Evolutionary conservation across 2,329 filamentous ascomycete genomes (phyloP).

Genomic region (Colletotrichum brevisporum): DNA sequence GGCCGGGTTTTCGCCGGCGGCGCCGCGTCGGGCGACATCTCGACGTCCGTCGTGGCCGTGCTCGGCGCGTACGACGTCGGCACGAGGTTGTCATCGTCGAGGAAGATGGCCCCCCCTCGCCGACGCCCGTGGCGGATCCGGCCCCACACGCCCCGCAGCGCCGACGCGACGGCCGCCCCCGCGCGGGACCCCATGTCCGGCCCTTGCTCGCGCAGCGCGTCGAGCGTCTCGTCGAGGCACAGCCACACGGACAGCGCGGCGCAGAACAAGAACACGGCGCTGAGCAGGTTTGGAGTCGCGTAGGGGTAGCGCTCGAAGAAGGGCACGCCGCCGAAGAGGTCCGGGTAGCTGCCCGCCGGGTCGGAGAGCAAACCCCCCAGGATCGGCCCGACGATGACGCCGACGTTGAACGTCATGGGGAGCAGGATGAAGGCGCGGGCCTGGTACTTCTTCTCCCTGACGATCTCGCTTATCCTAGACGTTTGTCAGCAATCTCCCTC

Average conservation of each 20-base stretch:
- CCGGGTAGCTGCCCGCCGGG: conserved; percentile 73
- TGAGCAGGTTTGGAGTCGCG: conserved; percentile 68
- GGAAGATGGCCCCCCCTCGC: background rate
- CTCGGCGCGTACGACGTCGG: conserved; percentile 48
- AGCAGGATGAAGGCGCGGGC: conserved; percentile 63
- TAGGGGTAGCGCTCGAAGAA: conserved; percentile 68
- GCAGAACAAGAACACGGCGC: conserved; percentile 60
- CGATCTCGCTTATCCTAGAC: conserved; percentile 59
- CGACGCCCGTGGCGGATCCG: conserved; percentile 21
- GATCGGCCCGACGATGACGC: conserved; percentile 61
- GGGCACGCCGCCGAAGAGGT: conserved; percentile 59
- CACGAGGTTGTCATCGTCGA: background rate
- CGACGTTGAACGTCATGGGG: conserved; percentile 64
- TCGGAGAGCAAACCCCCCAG: conserved; percentile 79
- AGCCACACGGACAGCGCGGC: conserved; percentile 63
- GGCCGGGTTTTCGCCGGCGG: conserved; percentile 29
- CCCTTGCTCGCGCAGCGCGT: conserved; percentile 54
- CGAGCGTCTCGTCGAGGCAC: conserved; percentile 67
- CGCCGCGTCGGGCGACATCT: conserved; percentile 47
- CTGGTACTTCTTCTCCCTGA: conserved; percentile 62
- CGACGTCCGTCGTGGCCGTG: conserved; percentile 44
- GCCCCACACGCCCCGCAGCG: conserved; percentile 47
- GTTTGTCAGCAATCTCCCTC: background rate
- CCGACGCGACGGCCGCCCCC: conserved; percentile 51
- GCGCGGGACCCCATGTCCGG: conserved; percentile 60